Base-by-base conservation (phyloP, 352 stramenopile species). In the Pythium apleroticum region DNA sequence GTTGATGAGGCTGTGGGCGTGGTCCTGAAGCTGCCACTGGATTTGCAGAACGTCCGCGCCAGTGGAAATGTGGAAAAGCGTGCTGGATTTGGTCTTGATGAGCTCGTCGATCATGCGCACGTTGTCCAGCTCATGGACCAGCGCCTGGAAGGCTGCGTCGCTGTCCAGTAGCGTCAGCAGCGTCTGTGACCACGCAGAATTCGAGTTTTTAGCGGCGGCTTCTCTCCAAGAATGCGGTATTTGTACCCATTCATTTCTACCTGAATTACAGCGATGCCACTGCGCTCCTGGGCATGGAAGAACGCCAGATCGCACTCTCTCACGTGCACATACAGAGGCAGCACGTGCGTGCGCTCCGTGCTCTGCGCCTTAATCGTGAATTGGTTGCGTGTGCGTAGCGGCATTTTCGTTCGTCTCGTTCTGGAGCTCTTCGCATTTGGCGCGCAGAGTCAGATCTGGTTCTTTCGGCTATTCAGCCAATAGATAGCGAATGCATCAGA, bases 21-120 rank as follows among this genome's bases (percentile, higher is more conserved):
- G 74, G n/a, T 89, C 81, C 5, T 74, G 33, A 12, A 83, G 71
- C 30, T 82, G 73, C 83, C 83, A 92, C 65, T 92, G 81, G 52
- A 84, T 68, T 52, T 84, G 79, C 50, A 89, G 17, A 3, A 60
- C 48, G 49, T 69, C 56, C 1, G 57, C 14, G 17, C 54, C 39
- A 0, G 66, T 49, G 19, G 66, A 41, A 20, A 73, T 33, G 39
- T 73, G 66, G 60, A 69, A 69, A 5, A 73, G 57, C 41, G 55
- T 63, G 25, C 27, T 59, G 39, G 78, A 84, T 39, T 77, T 69
- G 31, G 70, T 83, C 28, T 78, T 72, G 33, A 84, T 66, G n/a
- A 75, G 63, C 9, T 86, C 73, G 35, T 77, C 71, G 19, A 68
- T 65, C 24, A 55, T 46, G 2, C 72, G 66, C 52, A 81, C 48